Conservation (phyloP, 2,329 filamentous ascomycete genomes). For the Fusarium caatingaense region DNA sequence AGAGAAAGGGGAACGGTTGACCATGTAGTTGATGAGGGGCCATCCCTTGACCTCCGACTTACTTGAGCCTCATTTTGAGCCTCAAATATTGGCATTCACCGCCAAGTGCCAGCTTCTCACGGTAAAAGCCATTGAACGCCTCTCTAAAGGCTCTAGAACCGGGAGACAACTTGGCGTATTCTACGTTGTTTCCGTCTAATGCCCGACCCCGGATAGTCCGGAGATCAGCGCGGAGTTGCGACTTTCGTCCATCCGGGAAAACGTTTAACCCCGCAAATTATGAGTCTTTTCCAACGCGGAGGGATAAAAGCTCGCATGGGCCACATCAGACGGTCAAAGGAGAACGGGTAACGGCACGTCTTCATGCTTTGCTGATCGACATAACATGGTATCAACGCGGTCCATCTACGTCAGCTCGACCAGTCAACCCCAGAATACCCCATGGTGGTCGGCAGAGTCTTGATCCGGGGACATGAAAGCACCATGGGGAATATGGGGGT, state of each 20-base stretch:
- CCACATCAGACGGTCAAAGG: slow-evolving; percentile 9
- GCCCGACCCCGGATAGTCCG: slow-evolving; percentile 12
- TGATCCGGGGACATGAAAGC: slow-evolving; percentile 17
- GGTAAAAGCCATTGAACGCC: not conserved
- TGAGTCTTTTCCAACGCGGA: slow-evolving; percentile 14
- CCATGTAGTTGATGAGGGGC: not conserved
- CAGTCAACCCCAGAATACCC: slow-evolving; percentile 1
- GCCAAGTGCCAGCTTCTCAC: slow-evolving; percentile 4
- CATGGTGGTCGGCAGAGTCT: slow-evolving; percentile 10
- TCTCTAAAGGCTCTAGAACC: not conserved
- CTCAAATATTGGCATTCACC: slow-evolving; percentile 9
- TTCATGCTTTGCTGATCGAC: not conserved
- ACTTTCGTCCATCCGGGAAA: slow-evolving; percentile 15
- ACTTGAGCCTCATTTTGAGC: slow-evolving; percentile 28
- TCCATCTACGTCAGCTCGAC: slow-evolving; percentile 1
- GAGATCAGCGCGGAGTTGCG: slow-evolving; percentile 13
- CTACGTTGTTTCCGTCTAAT: not conserved
- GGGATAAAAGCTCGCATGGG: slow-evolving; percentile 20
- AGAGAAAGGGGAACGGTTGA: not conserved
- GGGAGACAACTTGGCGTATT: not conserved
- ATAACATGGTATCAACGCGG: not conserved
- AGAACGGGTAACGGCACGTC: slow-evolving; percentile 23
- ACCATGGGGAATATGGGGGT: not conserved
- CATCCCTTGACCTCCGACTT: not conserved
- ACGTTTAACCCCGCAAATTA: slow-evolving; percentile 16